Evolutionary conservation across 257 asterid genomes (phyloP).

Genomic region (Solanum tarijense): DNA sequence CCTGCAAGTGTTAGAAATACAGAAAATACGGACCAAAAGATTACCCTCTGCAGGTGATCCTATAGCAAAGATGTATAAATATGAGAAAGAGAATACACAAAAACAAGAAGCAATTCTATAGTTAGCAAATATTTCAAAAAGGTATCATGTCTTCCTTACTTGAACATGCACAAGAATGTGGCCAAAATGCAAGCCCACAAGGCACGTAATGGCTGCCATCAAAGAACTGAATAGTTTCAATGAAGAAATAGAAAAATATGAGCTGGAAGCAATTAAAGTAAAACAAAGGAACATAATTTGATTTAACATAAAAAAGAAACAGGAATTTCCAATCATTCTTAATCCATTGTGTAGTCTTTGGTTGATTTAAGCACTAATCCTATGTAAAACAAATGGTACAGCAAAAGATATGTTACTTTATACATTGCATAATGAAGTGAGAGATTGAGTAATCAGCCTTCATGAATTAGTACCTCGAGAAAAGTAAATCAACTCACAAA

Average conservation of each 20-base stretch:
- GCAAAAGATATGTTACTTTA: background rate
- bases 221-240: conserved; percentile 46
- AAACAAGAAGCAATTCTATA: conserved; percentile 3
- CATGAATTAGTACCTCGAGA: background rate
- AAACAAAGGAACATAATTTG: background rate
- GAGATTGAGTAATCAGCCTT: background rate
- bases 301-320: background rate
- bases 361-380: background rate
- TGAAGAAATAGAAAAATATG: conserved; percentile 8
- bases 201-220: conserved; percentile 85
- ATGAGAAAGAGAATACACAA: background rate
- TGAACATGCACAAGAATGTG: conserved; percentile 70
- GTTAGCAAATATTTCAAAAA: conserved; percentile 7
- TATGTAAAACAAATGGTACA: background rate
- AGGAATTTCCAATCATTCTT: background rate
- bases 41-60: conserved; percentile 50
- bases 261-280: background rate
- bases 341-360: background rate
- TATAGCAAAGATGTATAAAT: conserved; percentile 13
- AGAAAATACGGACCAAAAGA: conserved; percentile 55
- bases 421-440: background rate
- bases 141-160: conserved; percentile 24
- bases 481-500: background rate
- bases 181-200: conserved; percentile 76
- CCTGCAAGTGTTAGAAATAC: conserved; percentile 52